These are phyloP conservation scores for Metschnikowia lachancei DNA, from an alignment of 805 yeast species.

Conservation along the genomic window DNA sequence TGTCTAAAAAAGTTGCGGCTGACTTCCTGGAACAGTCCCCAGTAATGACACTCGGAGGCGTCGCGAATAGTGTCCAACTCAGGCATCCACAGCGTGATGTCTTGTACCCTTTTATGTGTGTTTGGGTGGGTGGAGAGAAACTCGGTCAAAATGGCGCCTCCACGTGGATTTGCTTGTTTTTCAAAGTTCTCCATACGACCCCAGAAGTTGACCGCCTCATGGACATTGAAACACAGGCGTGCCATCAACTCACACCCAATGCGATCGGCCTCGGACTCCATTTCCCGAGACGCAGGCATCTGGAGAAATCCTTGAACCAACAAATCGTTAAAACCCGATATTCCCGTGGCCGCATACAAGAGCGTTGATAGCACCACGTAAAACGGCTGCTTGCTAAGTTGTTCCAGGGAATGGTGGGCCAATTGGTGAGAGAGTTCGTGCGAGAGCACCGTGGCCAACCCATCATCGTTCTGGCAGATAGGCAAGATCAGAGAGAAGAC, in stretches of 20 bases:
- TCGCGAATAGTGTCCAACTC: slow-evolving; percentile 48
- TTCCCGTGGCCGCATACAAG: slow-evolving; percentile 61
- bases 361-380: slow-evolving; percentile 53
- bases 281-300: slow-evolving; percentile 84
- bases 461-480: slow-evolving; percentile 79
- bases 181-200: slow-evolving; percentile 59
- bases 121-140: slow-evolving; percentile 88
- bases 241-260: slow-evolving; percentile 93
- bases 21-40: slow-evolving; percentile 16
- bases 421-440: slow-evolving; percentile 95
- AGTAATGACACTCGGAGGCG: slow-evolving; percentile 37
- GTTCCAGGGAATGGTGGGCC: slow-evolving; percentile 88
- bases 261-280: slow-evolving; percentile 96
- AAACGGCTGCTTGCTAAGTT: slow-evolving; percentile 72
- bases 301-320: slow-evolving; percentile 55
- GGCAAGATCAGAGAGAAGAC: slow-evolving; percentile 77
- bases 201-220: slow-evolving; percentile 78
- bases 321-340: slow-evolving; percentile 49
- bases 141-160: slow-evolving; percentile 45
- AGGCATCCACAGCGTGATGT: slow-evolving; percentile 68
- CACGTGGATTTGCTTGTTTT: slow-evolving; percentile 14
- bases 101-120: slow-evolving; percentile 64
- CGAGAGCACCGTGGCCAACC: slow-evolving; percentile 89
- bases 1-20: slow-evolving; percentile 17
- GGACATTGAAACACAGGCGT: slow-evolving; percentile 79